Percentiles rank a stretch among this genome's conserved stretches.
Conservation (phyloP, 495 filamentous ascomycete species). For the Beverwykella pulmonaria region DNA sequence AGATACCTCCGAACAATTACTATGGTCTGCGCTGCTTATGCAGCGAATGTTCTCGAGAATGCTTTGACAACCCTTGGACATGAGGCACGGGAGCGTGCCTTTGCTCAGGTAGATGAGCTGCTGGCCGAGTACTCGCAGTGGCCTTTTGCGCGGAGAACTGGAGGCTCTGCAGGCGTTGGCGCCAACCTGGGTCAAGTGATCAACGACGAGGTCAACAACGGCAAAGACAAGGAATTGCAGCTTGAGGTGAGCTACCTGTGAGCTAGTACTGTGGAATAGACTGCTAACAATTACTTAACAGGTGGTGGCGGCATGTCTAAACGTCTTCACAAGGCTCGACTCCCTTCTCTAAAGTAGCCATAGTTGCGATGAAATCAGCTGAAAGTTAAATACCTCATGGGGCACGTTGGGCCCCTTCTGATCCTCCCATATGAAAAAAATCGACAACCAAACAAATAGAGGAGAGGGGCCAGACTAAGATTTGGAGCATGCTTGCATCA, state of each 20-base stretch:
- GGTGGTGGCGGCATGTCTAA: conserved; percentile 92
- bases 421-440: neutral
- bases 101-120: conserved; percentile 95
- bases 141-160: conserved; percentile 83
- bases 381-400: neutral
- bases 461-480: neutral
- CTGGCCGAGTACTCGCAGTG: conserved; percentile 95
- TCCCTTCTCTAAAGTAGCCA: conserved; percentile 70
- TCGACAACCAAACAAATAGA: neutral
- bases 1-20: conserved; percentile 85
- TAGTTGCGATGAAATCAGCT: neutral
- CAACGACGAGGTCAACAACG: conserved; percentile 79
- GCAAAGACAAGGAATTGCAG: conserved; percentile 90
- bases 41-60: conserved; percentile 97
- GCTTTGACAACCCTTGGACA: conserved; percentile 91
- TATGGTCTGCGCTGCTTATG: conserved; percentile 98
- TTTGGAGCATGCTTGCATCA: neutral
- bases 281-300: conserved; percentile 40
- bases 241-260: conserved; percentile 68
- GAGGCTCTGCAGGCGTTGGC: conserved; percentile 77
- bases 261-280: neutral
- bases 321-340: conserved; percentile 94
- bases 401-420: neutral
- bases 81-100: conserved; percentile 89
- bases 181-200: conserved; percentile 90